A percentile compares a stretch with the other conserved stretches of the same genome.
Evolutionary conservation across 805 yeast species (phyloP).

Genomic region (Grigorovia yakushimaensis): DNA sequence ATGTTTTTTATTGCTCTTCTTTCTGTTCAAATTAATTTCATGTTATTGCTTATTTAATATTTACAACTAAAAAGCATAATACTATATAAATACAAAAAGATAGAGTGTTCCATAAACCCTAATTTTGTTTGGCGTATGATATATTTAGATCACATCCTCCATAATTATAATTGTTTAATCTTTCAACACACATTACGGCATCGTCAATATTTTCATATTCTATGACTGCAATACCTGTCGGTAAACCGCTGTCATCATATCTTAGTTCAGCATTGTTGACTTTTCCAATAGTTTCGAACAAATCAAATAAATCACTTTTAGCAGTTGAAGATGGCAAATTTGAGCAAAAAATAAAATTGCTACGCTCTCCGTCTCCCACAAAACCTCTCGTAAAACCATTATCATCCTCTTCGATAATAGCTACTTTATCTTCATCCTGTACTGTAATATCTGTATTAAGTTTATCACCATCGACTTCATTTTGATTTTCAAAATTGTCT

Average conservation of each 20-base stretch:
- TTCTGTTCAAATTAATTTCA: too few relatives aligned
- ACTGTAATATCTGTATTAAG: neutral
- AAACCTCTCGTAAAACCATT: constrained; percentile 60
- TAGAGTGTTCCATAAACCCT: neutral
- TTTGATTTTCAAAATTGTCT: neutral
- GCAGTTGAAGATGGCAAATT: constrained; percentile 90
- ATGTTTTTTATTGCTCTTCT: too few relatives aligned
- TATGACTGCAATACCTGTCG: constrained; percentile 82
- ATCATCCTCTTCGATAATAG: neutral
- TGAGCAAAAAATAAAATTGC: constrained; percentile 52
- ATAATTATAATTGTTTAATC: constrained; percentile 69
- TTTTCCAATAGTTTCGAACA: constrained; percentile 75
- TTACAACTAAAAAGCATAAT: neutral
- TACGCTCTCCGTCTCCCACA: constrained; percentile 49
- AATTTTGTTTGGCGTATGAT: constrained; percentile 46
- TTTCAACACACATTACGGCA: constrained; percentile 67
- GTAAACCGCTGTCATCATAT: constrained; percentile 48
- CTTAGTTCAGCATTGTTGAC: constrained; percentile 72
- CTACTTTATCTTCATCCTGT: neutral
- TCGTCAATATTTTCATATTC: constrained; percentile 54
- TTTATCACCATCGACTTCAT: neutral
- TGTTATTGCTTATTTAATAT: neutral
- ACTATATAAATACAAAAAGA: neutral
- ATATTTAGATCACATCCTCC: constrained; percentile 70
- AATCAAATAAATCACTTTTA: constrained; percentile 69